Evolutionary conservation across 352 stramenopile genomes (phyloP), one percentile per base, ranked within the genome.

Genomic region (Phytophthora gonapodyides): DNA sequence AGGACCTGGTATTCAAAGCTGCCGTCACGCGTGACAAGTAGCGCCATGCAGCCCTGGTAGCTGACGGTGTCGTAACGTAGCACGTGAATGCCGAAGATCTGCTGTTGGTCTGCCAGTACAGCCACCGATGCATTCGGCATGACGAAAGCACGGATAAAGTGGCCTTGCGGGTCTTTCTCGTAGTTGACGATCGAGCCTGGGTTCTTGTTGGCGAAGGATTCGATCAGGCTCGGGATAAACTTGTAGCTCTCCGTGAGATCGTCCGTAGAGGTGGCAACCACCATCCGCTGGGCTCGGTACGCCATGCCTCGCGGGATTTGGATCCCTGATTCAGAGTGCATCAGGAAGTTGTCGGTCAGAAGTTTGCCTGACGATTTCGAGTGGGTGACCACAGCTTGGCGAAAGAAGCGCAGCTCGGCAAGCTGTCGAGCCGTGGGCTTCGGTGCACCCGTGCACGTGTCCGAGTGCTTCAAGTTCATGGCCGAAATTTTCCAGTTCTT

Each of bases 401-500:
- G 80, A 52, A 92, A 90, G 30, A 86, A 88, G 19, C 81, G 81
- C 77, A 94, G 82, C 45, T 94, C 84, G 0, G 84, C 84, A 21
- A 94, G 71, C 65, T 94, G 82, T 1, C 82, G 73, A 7, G 84
- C 81, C 0, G 82, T 91, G n/a, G 84, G 84, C 57, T 90, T 88
- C 2, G 81, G 64, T 19, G 74, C 65, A 12, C 84, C 84, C 0
- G 67, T 79, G 70, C 84, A 94, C n/a, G 68, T 65, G 0, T 81
- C 71, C 40, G 82, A 88, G 55, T 94, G 84, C 50, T 83, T 84
- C 21, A 94, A 58, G 42, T 92, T 91, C 84, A 94, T 94, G n/a
- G 82, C 81, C 33, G 84, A 94, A 66, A 94, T 94, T 57, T 94
- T 94, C 84, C 84, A 94, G 67, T 86, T 94, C 68, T 92, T 89